A percentile compares a stretch with the other conserved stretches of the same genome.
Evolutionary conservation across 2,329 filamentous ascomycete genomes (phyloP).

Genomic region (Fusarium begoniae): DNA sequence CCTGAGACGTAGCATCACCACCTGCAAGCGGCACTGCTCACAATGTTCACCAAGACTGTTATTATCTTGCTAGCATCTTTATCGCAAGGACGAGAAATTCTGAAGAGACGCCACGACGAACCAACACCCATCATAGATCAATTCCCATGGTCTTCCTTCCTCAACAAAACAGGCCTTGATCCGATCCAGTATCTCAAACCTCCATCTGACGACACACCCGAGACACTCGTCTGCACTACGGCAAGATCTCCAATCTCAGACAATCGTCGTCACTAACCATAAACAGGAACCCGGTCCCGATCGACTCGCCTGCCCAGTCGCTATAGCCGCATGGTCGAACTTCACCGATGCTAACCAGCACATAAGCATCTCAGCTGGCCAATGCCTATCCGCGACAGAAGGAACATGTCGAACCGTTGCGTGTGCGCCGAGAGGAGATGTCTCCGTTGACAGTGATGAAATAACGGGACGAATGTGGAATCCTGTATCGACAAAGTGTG

Average conservation of each 20-base stretch:
- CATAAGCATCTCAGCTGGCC: conserved; percentile 9
- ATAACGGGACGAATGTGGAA: conserved; percentile 38
- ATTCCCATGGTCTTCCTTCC: conserved; percentile 24
- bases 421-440: conserved; percentile 16
- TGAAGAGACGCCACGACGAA: not conserved
- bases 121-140: not conserved
- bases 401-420: conserved; percentile 23
- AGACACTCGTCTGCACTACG: conserved; percentile 26
- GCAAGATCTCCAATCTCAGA: not conserved
- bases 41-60: conserved; percentile 5
- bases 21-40: not conserved
- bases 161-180: conserved; percentile 27
- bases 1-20: not conserved
- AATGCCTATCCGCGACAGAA: conserved; percentile 19
- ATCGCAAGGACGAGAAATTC: not conserved
- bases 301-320: conserved; percentile 28
- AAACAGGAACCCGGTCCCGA: conserved; percentile 24
- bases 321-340: conserved; percentile 26
- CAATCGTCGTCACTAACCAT: not conserved
- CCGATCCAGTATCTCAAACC: conserved; percentile 5
- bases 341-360: not conserved
- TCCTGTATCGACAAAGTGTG: conserved; percentile 32
- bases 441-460: conserved; percentile 5
- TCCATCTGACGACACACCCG: not conserved
- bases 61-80: conserved; percentile 1